These are phyloP conservation scores for Exophiala sp. DNA, from an alignment of 2,329 filamentous ascomycete species.

Conservation along the genomic window DNA sequence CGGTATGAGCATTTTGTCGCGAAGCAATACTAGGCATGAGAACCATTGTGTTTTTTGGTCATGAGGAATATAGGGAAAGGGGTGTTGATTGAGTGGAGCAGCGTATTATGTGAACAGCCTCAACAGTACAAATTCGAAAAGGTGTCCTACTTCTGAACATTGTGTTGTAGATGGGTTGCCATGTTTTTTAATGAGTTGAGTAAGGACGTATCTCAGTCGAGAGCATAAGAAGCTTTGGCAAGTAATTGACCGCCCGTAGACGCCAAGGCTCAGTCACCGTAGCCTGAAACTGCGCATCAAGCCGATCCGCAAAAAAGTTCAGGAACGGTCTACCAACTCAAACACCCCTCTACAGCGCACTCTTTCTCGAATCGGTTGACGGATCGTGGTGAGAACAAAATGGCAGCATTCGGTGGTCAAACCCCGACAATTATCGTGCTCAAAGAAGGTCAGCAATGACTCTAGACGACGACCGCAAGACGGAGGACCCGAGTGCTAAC, in stretches of 20 bases:
- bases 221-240: not conserved
- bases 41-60: not conserved
- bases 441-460: conserved; percentile 74
- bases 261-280: not conserved
- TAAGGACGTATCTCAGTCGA: not conserved
- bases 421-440: conserved; percentile 97
- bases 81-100: too few species aligned
- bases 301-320: conserved; percentile 1
- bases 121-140: not conserved
- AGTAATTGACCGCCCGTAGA: conserved; percentile 2
- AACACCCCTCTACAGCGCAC: not conserved
- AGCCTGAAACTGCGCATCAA: not conserved
- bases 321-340: not conserved
- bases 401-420: conserved; percentile 82
- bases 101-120: too few species aligned
- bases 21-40: conserved; percentile 28
- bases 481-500: conserved; percentile 12
- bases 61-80: too few species aligned
- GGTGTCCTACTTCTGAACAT: not conserved
- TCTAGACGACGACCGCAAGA: not conserved
- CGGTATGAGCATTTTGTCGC: conserved; percentile 37
- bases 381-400: conserved; percentile 8
- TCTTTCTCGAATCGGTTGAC: not conserved
- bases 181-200: not conserved
- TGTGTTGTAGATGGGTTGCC: too few species aligned